A percentile compares a stretch with the other conserved stretches of the same genome.
These are phyloP conservation scores for Rutstroemia sp. DNA, from an alignment of 2,329 filamentous ascomycete genomes.

Conservation along the genomic window DNA sequence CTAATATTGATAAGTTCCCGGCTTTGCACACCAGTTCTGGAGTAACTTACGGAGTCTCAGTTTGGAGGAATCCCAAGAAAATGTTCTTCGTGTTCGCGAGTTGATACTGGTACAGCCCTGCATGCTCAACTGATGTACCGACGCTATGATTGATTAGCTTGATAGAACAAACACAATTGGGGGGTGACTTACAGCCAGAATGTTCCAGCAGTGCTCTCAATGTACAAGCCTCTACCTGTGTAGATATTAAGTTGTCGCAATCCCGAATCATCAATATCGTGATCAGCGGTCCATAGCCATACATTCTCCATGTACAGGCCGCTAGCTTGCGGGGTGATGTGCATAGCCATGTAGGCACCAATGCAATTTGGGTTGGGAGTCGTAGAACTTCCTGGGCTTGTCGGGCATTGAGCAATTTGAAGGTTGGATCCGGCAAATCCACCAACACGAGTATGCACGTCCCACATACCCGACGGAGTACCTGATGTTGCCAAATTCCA, in stretches of 20 bases:
- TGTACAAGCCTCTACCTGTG: conserved; percentile 36
- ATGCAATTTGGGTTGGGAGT: conserved; percentile 30
- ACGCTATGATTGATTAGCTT: conserved; percentile 60
- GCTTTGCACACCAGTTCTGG: no score
- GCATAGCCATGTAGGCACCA: conserved; percentile 30
- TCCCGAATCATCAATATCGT: conserved; percentile 32
- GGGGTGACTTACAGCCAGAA: conserved; percentile 40
- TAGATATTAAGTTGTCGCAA: conserved; percentile 48
- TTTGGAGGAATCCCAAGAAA: conserved; percentile 23
- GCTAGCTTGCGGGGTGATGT: conserved; percentile 27
- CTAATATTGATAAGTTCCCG: not conserved
- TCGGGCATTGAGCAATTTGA: conserved; percentile 59
- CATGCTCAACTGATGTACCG: conserved; percentile 45
- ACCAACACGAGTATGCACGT: conserved; percentile 30
- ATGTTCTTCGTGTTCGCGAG: conserved; percentile 31
- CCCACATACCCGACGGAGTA: conserved; percentile 51
- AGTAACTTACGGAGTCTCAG: conserved; percentile 30
- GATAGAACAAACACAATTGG: conserved; percentile 43
- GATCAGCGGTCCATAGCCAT: conserved; percentile 41
- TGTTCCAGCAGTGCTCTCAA: conserved; percentile 34
- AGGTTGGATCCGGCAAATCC: conserved; percentile 44
- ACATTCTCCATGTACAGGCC: conserved; percentile 45
- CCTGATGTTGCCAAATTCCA: conserved; percentile 50
- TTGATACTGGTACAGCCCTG: conserved; percentile 45
- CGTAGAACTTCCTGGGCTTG: conserved; percentile 26